Percentiles rank a stretch among this genome's conserved stretches.
Evolutionary conservation across 495 filamentous ascomycete species (phyloP).

Genomic region (Penicillium macrosclerotiorum): DNA sequence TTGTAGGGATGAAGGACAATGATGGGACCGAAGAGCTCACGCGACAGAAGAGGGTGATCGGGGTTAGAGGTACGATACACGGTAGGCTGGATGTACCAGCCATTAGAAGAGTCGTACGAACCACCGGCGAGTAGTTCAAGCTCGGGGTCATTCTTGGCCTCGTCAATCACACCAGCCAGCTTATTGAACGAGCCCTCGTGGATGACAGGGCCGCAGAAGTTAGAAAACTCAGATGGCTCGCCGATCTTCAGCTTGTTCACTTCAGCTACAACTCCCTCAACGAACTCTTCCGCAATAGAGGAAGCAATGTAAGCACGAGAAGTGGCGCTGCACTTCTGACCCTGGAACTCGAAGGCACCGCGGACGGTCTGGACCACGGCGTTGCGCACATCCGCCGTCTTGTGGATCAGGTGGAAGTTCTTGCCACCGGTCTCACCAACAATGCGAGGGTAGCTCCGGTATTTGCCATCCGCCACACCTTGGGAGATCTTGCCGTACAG

Average conservation of each 20-base stretch:
- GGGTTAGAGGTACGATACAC: constrained; percentile 66
- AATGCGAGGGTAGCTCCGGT: constrained; percentile 75
- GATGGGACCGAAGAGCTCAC: constrained; percentile 65
- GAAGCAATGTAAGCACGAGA: constrained; percentile 71
- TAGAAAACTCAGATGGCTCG: constrained; percentile 62
- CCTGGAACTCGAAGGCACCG: constrained; percentile 83
- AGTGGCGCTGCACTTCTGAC: constrained; percentile 84
- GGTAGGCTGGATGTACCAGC: constrained; percentile 68
- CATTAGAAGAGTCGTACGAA: constrained; percentile 55
- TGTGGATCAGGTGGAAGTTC: constrained; percentile 83
- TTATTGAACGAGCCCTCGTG: constrained; percentile 55
- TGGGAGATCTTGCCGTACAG: constrained; percentile 74
- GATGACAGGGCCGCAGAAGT: constrained; percentile 59
- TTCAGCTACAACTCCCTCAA: constrained; percentile 59
- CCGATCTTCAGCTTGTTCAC: constrained; percentile 67
- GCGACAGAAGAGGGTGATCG: constrained; percentile 57
- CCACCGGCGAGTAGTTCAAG: constrained; percentile 61
- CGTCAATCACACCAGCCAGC: constrained; percentile 55
- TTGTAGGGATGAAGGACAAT: constrained; percentile 60
- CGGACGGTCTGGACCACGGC: constrained; percentile 76
- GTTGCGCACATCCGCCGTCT: constrained; percentile 70
- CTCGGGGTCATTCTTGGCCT: constrained; percentile 59
- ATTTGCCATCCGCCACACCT: constrained; percentile 69
- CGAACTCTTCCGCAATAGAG: constrained; percentile 68
- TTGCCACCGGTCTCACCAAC: constrained; percentile 87